Percentiles rank a stretch among this genome's conserved stretches.
phyloP scores from a whole-genome alignment of 2,329 filamentous ascomycete genomes.

The Alternaria sp. region DNA sequence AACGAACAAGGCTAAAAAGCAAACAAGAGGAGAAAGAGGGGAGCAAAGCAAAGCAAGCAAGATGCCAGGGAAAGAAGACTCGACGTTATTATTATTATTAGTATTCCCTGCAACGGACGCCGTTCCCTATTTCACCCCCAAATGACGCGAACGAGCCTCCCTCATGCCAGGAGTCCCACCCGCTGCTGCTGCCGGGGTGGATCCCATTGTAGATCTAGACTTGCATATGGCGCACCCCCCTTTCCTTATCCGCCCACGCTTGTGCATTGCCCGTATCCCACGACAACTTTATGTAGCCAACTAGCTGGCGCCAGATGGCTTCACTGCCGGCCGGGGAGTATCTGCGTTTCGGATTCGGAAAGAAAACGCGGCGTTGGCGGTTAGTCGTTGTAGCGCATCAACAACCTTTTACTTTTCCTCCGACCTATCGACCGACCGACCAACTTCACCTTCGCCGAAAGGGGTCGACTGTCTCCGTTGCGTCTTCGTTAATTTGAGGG shows the following conservation, averaged over 20 bases:
- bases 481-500: slow-evolving; percentile 4
- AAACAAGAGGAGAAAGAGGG: neutral
- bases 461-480: neutral
- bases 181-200: slow-evolving; percentile 10
- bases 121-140: slow-evolving; percentile 28
- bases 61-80: slow-evolving; percentile 10
- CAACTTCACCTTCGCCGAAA: neutral
- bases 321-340: neutral
- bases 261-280: slow-evolving; percentile 4
- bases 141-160: slow-evolving; percentile 28
- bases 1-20: neutral
- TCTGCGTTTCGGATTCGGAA: neutral
- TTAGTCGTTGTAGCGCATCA: neutral
- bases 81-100: slow-evolving; percentile 2
- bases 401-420: slow-evolving; percentile 1
- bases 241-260: slow-evolving; percentile 17
- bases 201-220: slow-evolving; percentile 11
- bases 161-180: slow-evolving; percentile 5
- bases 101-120: slow-evolving; percentile 8
- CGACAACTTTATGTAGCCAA: slow-evolving; percentile 6
- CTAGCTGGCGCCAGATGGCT: slow-evolving; percentile 8
- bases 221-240: slow-evolving; percentile 18
- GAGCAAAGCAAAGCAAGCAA: slow-evolving; percentile 5
- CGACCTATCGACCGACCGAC: too few relatives aligned
- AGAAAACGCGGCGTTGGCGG: slow-evolving; percentile 2